A percentile compares a stretch with the other conserved stretches of the same genome.
phyloP scores from a whole-genome alignment of 2,329 filamentous ascomycete species.

The Hypomyces perniciosus region DNA sequence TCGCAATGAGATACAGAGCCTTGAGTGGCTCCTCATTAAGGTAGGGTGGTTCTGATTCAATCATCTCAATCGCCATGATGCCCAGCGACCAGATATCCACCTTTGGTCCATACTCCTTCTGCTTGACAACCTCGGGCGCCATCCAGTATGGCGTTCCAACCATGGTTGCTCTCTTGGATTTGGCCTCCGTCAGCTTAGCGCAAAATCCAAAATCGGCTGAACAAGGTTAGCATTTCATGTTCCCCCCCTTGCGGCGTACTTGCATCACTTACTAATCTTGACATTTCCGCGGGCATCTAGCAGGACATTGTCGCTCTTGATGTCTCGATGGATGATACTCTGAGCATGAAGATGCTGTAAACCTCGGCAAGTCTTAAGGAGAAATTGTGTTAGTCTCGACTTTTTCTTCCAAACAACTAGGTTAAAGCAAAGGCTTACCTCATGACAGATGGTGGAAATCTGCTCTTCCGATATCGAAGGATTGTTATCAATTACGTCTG shows the following conservation, averaged over 20 bases:
- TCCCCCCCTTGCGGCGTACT: neutral
- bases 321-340: slow-evolving; percentile 97
- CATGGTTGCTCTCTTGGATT: slow-evolving; percentile 97
- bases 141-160: slow-evolving; percentile 99
- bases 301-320: slow-evolving; percentile 98
- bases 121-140: slow-evolving; percentile 98
- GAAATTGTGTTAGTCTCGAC: neutral
- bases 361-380: slow-evolving; percentile 78
- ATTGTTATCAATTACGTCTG: slow-evolving; percentile 98
- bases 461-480: slow-evolving; percentile 89
- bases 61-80: slow-evolving; percentile 99
- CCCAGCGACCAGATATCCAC: slow-evolving; percentile 98
- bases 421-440: slow-evolving; percentile 53
- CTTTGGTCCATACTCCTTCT: slow-evolving; percentile 97
- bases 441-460: slow-evolving; percentile 92
- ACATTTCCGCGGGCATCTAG: slow-evolving; percentile 91
- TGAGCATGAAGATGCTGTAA: slow-evolving; percentile 91
- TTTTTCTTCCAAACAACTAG: neutral
- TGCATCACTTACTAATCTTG: slow-evolving; percentile 75
- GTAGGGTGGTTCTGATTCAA: slow-evolving; percentile 96
- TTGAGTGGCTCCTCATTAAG: slow-evolving; percentile 97
- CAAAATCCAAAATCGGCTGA: slow-evolving; percentile 99
- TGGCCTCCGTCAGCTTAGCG: slow-evolving; percentile 93
- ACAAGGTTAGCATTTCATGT: slow-evolving; percentile 19
- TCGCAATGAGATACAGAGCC: slow-evolving; percentile 94